Conservation (phyloP, 2,329 filamentous ascomycete genomes). For the Rutstroemia sp. region DNA sequence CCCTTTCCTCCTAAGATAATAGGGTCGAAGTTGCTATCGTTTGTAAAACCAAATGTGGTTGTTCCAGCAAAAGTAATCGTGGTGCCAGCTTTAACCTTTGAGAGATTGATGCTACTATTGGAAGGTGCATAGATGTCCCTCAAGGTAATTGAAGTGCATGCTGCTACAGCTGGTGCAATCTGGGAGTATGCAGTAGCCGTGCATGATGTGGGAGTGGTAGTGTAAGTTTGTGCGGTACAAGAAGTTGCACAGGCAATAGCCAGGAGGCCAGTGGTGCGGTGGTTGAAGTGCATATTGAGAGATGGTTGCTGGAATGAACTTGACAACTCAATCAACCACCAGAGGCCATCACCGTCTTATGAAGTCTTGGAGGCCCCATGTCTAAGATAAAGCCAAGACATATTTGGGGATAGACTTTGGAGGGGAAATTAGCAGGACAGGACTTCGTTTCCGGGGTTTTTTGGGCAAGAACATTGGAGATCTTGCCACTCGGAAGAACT, state of each 20-base stretch:
- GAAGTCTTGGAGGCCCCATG: not conserved
- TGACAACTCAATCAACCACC: not conserved
- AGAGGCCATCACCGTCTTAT: not conserved
- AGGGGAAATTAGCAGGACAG: not conserved
- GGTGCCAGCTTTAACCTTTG: conserved; percentile 42
- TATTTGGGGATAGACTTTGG: too few species aligned
- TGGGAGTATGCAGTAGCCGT: conserved; percentile 34
- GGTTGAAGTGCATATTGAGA: not conserved
- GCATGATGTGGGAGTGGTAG: not conserved
- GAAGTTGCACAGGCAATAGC: not conserved
- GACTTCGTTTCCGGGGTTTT: not conserved
- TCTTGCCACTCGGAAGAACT: not conserved
- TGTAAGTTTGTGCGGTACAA: not conserved
- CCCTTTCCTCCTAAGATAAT: conserved; percentile 47
- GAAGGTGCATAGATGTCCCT: conserved; percentile 48
- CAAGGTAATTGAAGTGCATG: conserved; percentile 49
- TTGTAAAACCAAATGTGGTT: conserved; percentile 35
- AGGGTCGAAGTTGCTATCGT: conserved; percentile 19
- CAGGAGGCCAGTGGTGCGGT: not conserved
- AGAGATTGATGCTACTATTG: conserved; percentile 49
- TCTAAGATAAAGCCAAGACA: not conserved
- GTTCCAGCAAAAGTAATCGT: conserved; percentile 54
- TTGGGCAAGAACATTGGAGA: not conserved
- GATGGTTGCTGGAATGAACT: not conserved
- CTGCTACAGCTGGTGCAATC: conserved; percentile 40